phyloP scores from a whole-genome alignment of 305 asterid species.

The Fraxinus platypoda region DNA sequence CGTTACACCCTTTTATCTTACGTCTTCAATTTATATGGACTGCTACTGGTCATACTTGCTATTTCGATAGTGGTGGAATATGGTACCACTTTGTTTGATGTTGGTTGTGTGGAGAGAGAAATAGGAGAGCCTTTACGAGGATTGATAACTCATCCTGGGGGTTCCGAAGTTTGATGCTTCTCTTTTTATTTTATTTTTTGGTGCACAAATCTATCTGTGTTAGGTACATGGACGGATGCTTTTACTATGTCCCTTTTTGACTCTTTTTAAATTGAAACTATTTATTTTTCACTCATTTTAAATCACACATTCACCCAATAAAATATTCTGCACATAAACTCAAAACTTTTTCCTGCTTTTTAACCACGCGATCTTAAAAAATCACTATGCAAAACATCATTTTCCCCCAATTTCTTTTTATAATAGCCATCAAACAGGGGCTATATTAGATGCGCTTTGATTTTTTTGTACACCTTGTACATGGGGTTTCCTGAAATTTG shows the following conservation, averaged over 20 bases:
- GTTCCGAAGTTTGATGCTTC: neutral
- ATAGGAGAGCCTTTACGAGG: neutral
- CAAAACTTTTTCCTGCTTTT: too few relatives aligned
- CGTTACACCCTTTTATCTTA: neutral
- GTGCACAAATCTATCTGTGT: neutral
- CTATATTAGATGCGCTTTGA: neutral
- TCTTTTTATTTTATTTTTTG: neutral
- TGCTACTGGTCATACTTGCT: neutral
- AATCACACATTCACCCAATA: too few relatives aligned
- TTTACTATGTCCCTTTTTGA: neutral
- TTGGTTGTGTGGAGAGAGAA: neutral
- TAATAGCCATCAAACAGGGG: too few relatives aligned
- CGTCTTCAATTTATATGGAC: neutral
- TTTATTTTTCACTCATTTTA: too few relatives aligned
- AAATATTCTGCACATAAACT: too few relatives aligned
- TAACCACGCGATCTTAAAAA: too few relatives aligned
- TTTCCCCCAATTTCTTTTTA: too few relatives aligned
- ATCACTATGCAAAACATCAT: too few relatives aligned
- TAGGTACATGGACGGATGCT: neutral
- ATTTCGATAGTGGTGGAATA: neutral
- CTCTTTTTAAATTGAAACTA: too few relatives aligned
- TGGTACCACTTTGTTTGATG: neutral
- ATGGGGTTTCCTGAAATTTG: neutral
- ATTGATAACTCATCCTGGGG: neutral
- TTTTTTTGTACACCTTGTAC: neutral